Base-by-base conservation (phyloP, 352 stramenopile species). In the Phytophthora ramorum region DNA sequence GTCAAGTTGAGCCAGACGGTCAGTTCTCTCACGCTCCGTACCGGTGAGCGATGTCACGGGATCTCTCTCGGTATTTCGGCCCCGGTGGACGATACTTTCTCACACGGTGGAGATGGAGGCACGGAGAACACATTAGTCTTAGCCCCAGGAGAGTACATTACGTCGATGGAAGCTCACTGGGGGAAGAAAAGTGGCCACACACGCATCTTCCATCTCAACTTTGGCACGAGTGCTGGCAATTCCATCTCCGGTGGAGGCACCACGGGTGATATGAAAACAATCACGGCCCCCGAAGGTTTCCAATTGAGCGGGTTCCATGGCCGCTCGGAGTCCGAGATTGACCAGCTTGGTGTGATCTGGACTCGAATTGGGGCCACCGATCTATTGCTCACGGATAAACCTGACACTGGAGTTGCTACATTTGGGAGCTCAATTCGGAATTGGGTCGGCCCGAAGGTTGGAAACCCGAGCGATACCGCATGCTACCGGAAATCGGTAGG, bases 301-400 rank as follows among this genome's bases (percentile, higher is more conserved):
- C 20, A 55, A 34, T 43, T 67, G 2, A 19, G 28, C 22, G 50
- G 59, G n/a, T 67, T 67, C 34, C 58, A 34, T 19, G 49, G 59
- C 1, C 59, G 59, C 13, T 28, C 22, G 43, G 59, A 48, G 10
- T 48, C 22, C 9, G 52, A 54, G 44, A 50, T 61, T 30, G 49
- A 67, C n/a, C 52, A 67, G n/a, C 32, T 67, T 14, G 59, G 59
- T 8, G 35, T 28, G 14, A 67, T 67, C 34, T 67, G 59, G 59
- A 67, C 59, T 40, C 52, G 41, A 55, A 48, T 53, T 13, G 22
- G 30, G 4, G 49, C 59, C 12, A 55, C 28, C 14, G 22, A 38
- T 16, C 19, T 64, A 17, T 51, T 19, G 9, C 57, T 64, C 17
- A 45, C 17, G 10, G 57, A 64, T 38, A 19, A 19, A 12, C 10